Evolutionary conservation across 257 asterid species (phyloP).

Genomic region (Cinchona pubescens): DNA sequence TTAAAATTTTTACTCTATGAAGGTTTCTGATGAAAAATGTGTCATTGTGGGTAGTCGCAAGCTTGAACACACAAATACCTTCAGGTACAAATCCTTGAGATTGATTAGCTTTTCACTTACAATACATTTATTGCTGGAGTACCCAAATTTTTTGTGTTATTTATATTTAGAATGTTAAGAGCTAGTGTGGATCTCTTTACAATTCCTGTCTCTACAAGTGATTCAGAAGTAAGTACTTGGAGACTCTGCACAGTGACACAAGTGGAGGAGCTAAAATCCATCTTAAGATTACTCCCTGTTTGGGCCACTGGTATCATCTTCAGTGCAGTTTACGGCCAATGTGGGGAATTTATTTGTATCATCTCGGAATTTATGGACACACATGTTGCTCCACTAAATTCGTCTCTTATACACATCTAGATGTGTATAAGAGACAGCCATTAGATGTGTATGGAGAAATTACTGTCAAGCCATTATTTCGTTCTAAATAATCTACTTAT

Average conservation of each 20-base stretch:
- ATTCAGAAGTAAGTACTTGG: slow-evolving; percentile 19
- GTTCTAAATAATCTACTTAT: no score
- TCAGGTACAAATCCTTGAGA: slow-evolving; percentile 26
- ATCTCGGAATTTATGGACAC: slow-evolving; percentile 34
- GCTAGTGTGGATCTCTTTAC: no score
- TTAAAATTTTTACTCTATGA: slow-evolving; percentile 26
- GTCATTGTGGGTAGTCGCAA: slow-evolving; percentile 39
- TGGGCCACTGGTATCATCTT: slow-evolving; percentile 43
- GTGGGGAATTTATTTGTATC: slow-evolving; percentile 38
- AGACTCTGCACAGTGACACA: slow-evolving; percentile 40
- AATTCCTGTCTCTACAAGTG: no score
- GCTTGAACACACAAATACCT: slow-evolving; percentile 32
- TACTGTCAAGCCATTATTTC: no score
- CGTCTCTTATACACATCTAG: no score
- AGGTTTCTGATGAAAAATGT: slow-evolving; percentile 23
- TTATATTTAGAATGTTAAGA: no score
- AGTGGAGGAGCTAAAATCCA: slow-evolving; percentile 36
- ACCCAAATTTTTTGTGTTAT: no score
- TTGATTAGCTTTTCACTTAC: no score
- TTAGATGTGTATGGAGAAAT: no score
- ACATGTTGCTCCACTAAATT: slow-evolving; percentile 21
- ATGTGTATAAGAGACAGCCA: no score
- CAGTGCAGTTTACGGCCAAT: slow-evolving; percentile 33
- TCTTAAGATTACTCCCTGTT: slow-evolving; percentile 30
- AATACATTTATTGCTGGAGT: no score